Base-by-base conservation (phyloP, 805 yeast species). In the Wickerhamomyces sydowiorum region DNA sequence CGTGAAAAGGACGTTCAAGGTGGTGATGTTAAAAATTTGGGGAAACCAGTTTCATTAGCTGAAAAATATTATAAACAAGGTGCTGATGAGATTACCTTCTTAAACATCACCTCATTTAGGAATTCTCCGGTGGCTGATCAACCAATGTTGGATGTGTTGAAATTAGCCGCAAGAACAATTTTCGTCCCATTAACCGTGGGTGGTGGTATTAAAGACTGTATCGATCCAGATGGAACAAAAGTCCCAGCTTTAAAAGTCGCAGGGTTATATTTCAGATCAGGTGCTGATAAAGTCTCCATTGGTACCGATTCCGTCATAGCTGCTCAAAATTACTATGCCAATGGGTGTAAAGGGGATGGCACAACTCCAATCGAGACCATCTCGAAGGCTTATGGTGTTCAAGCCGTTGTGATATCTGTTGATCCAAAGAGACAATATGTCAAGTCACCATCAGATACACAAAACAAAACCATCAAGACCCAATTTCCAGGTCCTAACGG, bases 161-260 rank as follows among this genome's bases (percentile, higher is more conserved):
- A 75, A 47, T 67, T 69, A 45, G 86, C 97, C 0, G 95, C 96
- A 12, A 82, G 84, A 61, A 82, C 95, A 1, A 86, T 91, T 39
- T 93, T 93, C 66, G 99, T 93, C 13, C 99, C 99, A 8, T 70
- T 93, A 48, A 93, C 99, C 0, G 96, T 93, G 33, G 99, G 99
- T 35, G 99, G 99, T 44, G 99, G 99, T 37, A 93, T 93, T 49
- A 81, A 86, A 51, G 98, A 91, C 60, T 78, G 87, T 50, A 75
- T 76, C 22, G 98, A 93, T 52, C 95, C 96, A 1, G 86, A 76
- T 49, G 95, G 95, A 25, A 79, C 85, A 7, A 54, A 63, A 8
- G 78, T 87, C 13, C 81, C 96, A 7, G 98, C 98, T 0, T 74
- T 85, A 28, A 84, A 89, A 39, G 96, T 93, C 23, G 99, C 99